phyloP scores from a whole-genome alignment of 352 stramenopile species.

The Globisporangium spinosum region DNA sequence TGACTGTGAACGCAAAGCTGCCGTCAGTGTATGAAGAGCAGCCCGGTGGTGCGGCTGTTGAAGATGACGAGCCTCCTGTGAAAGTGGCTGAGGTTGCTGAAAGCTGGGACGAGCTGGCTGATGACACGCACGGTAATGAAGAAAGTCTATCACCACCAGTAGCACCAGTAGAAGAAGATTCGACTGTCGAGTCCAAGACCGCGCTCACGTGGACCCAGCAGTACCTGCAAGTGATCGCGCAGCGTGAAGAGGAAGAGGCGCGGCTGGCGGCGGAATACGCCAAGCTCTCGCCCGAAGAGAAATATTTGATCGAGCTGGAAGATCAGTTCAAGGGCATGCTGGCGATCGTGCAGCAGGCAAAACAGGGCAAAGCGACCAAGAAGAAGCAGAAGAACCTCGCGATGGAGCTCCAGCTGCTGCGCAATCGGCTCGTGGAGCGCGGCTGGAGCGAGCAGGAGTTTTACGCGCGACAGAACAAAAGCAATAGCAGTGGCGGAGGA shows the following conservation, averaged over 20 bases:
- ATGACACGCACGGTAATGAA: slow-evolving; percentile 13
- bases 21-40: neutral
- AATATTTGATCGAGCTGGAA: slow-evolving; percentile 46
- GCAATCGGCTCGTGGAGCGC: slow-evolving; percentile 14
- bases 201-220: slow-evolving; percentile 74
- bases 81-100: slow-evolving; percentile 16
- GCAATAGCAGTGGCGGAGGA: neutral
- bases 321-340: slow-evolving; percentile 38
- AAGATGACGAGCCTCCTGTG: neutral
- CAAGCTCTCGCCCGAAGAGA: slow-evolving; percentile 33
- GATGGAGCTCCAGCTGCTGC: slow-evolving; percentile 19
- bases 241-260: slow-evolving; percentile 40
- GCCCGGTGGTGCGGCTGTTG: neutral
- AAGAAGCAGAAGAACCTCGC: slow-evolving; percentile 36
- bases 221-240: slow-evolving; percentile 61
- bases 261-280: slow-evolving; percentile 24
- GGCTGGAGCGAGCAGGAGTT: slow-evolving; percentile 25
- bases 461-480: neutral
- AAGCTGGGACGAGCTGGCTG: slow-evolving; percentile 27
- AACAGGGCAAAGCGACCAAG: slow-evolving; percentile 47
- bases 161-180: neutral
- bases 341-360: slow-evolving; percentile 33
- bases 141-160: neutral
- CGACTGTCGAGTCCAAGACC: slow-evolving; percentile 20
- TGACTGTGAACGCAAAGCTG: slow-evolving; percentile 25